Evolutionary conservation across 2,329 filamentous ascomycete genomes (phyloP), one percentile per base, ranked within the genome.

Genomic region (Ceratocystis diversiconidia): DNA sequence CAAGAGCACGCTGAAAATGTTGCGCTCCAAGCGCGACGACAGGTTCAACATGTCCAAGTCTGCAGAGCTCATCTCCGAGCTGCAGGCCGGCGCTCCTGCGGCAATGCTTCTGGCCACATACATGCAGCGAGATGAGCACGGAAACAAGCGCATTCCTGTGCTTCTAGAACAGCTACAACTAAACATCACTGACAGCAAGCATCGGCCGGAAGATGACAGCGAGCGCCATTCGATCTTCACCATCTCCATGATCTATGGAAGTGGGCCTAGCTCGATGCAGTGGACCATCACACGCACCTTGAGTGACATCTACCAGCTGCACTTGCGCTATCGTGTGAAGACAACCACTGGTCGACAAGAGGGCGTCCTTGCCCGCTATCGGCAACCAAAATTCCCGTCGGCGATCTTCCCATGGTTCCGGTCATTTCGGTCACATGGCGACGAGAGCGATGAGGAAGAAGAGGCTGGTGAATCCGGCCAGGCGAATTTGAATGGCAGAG

Each of bases 61-160:
- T 8, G 91, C 94, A 1, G 94, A 99, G 74, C 80, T 99, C 60
- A 92, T 99, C 83, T 94, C 94, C 1, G 94, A 99, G 75, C 79
- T 99, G 46, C 84, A 94, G 61, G 95, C 94, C 55, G 94, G 91
- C 64, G 90, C 92, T 1, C 94, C 94, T 2, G 94, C 94, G 28
- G 94, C 92, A 22, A 79, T 99, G 67, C 95, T 99, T 75, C 79
- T 99, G 63, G 94, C 94, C 6, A 96, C 92, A 72, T 96, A 97
- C 89, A 94, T 97, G 71, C 94, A 97, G 76, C 84, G 94, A 66
- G 94, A 99, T 71, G 94, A 99, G 75, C 90, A 96, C 71, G 91
- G 92, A 61, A 94, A 95, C 75, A 94, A 90, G 76, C 86, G 92
- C 67, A 96, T 99, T 66, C 94, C 94, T 0, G 91, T 99, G 64